Evolutionary conservation across 257 asterid species (phyloP), one percentile per base, ranked within the genome.

Genomic region (Solanum clarkiae): DNA sequence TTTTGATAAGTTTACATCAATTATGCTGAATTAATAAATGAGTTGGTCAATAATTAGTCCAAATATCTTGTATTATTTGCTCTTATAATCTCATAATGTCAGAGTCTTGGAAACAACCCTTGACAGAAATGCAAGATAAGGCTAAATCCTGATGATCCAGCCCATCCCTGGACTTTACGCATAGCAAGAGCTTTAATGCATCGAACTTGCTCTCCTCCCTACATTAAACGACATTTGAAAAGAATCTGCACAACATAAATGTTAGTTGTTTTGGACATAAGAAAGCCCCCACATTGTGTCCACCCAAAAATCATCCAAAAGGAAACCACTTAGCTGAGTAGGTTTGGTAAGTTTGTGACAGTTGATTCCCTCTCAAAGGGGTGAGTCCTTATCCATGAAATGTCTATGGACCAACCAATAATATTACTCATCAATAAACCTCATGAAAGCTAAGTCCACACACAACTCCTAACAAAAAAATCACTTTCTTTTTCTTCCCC

Each of bases 281-380:
- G 18, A 26, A 18, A 65, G 36, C 71, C 71, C 71, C 71, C 71
- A 65, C 44, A 65, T 26, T 12, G 42, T 26, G 44, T 65, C 72
- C 72, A 65, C 72, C 44, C 72, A 65, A 65, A 65, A 24, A 26
- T 65, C 20, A 65, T 65, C 44, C 71, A 0, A 63, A 63, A 22
- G 16, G 42, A 63, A 24, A 17, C 42, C 71, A 63, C 42, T 65
- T 65, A 65, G 71, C 80, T 70, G 13, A 82, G 88, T 87, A 83
- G 29, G 91, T 89, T 87, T 80, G 88, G 80, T 84, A 85, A 88
- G 93, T 84, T 84, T 85, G 90, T 65, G 91, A 91, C 92, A 86
- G 93, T 93, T 92, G 89, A 92, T 85, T 89, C 95, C 92, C 92
- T 90, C 49, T 68, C 74, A 32, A 32, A 15, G 93, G 36, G 81